phyloP scores from a whole-genome alignment of 345 rosid species.

The Combretum micranthum region DNA sequence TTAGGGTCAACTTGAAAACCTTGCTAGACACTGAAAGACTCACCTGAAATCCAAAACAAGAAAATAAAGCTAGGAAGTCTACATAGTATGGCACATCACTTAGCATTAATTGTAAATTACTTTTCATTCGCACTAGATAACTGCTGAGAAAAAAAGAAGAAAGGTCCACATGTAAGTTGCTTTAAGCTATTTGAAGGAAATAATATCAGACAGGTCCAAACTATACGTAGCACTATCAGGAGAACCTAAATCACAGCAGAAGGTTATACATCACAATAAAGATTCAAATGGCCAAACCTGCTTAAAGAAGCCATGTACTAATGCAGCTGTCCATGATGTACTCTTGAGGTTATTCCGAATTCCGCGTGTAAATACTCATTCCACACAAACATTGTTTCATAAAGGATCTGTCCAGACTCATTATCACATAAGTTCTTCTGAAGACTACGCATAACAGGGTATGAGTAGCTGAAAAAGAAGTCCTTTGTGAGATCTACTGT shows the following conservation, averaged over 20 bases:
- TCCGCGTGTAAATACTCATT: constrained; percentile 82
- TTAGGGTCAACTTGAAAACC: constrained; percentile 65
- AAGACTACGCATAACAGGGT: constrained; percentile 76
- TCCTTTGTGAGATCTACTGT: constrained; percentile 90
- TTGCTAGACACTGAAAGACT: constrained; percentile 54
- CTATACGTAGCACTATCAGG: too few species aligned
- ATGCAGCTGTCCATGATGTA: constrained; percentile 87
- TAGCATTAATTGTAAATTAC: too few species aligned
- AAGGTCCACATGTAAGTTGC: too few species aligned
- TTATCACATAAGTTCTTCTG: constrained; percentile 61
- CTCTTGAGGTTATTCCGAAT: constrained; percentile 61
- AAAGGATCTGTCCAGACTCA: constrained; percentile 41
- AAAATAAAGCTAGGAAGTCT: constrained; percentile 1
- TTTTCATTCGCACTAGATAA: too few species aligned
- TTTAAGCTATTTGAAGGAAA: too few species aligned
- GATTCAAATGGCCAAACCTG: constrained; percentile 45
- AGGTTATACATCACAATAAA: background rate
- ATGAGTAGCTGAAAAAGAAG: constrained; percentile 98
- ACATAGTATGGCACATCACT: too few species aligned
- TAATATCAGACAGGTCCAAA: too few species aligned
- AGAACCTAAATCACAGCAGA: background rate
- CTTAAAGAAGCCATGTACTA: constrained; percentile 91
- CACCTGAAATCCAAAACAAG: constrained; percentile 37
- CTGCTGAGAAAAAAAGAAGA: too few species aligned
- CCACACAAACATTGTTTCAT: constrained; percentile 95